Conservation (phyloP, 2,329 filamentous ascomycete species). For the Venturia aucupariae region DNA sequence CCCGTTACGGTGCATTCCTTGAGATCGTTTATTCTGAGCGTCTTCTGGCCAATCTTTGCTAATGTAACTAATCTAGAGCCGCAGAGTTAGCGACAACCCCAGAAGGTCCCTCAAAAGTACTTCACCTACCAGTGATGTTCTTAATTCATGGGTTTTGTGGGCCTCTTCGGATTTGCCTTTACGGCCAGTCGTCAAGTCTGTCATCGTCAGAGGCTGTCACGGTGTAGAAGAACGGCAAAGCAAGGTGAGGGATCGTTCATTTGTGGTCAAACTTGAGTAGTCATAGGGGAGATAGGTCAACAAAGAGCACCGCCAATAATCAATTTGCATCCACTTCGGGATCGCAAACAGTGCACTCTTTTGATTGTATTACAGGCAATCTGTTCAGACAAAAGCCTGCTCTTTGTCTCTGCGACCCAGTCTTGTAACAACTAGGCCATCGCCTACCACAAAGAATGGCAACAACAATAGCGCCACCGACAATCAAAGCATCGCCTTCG, state of each 20-base stretch:
- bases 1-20: not conserved
- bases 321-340: not conserved
- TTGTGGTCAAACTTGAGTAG: not conserved
- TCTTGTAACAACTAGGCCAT: not conserved
- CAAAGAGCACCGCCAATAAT: not conserved
- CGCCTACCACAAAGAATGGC: not conserved
- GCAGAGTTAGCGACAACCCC: not conserved
- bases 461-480: not conserved
- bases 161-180: not conserved
- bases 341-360: not conserved
- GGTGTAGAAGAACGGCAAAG: not conserved
- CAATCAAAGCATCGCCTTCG: not conserved
- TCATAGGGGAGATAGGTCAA: not conserved
- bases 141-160: not conserved
- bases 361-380: not conserved
- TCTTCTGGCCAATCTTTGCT: not conserved
- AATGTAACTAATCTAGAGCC: not conserved
- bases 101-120: not conserved
- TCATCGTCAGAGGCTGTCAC: not conserved
- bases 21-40: not conserved
- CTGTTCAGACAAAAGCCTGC: not conserved
- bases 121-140: not conserved
- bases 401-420: not conserved
- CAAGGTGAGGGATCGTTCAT: not conserved
- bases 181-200: not conserved